Base-by-base conservation (phyloP, 2,329 filamentous ascomycete species). In the Xylariomycetidae sp. region DNA sequence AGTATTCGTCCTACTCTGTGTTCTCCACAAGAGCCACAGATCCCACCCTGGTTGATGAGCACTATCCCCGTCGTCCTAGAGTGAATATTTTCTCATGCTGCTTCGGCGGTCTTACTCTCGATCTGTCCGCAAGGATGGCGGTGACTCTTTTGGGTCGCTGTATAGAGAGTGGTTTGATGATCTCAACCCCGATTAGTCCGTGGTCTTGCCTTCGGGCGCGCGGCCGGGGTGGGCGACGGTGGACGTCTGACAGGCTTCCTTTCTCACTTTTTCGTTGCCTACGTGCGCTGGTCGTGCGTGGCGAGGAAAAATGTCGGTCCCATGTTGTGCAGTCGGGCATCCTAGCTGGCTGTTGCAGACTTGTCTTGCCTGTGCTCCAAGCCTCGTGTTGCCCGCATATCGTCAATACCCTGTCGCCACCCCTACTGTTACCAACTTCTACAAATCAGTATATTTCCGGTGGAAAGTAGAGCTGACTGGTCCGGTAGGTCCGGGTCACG, bases 151-250 rank as follows among this genome's bases (percentile, higher is more conserved):
- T n/a, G 32, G 38, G 45, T 44, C 48, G 62, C 74, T 81, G 79
- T 85, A 84, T 78, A 89, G 82, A 82, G 76, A 79, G 82, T 80
- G 82, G 79, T 87, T n/a, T n/a, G 83, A 92, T 92, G 87, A 93
- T 92, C 85, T 92, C 83, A 72, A 80, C 83, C 84, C 82, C 66
- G 71, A 61, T 70, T 23, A 37, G 28, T 55, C 57, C n/a, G n/a
- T n/a, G 67, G 61, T 66, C 74, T 75, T 76, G 79, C 77, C 77
- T 80, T 88, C 68, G 83, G 83, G 80, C 82, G 74, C 75, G 68
- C 64, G 69, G 66, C 64, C 70, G 68, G 82, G 83, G 83, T 84
- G 85, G 84, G 83, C 76, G 73, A 75, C 70, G 83, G 83, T 72
- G 82, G 82, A 85, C 76, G 83, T 89, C 85, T 92, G 85, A 90